Conservation (phyloP, 441 rosid species). For the Eutrema salsugineum region DNA sequence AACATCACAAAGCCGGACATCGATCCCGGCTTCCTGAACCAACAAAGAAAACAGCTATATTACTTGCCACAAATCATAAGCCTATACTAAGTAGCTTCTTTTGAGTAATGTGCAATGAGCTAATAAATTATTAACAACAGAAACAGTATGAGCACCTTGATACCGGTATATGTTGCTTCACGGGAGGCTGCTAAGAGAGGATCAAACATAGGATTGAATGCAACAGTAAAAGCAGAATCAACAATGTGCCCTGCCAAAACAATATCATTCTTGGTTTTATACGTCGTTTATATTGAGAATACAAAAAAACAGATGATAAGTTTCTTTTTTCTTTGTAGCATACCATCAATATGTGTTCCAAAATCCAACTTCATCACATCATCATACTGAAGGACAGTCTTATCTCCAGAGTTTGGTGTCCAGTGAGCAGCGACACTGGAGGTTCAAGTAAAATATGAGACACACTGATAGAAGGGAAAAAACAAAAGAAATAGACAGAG, state of each 20-base stretch:
- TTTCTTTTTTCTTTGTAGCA: background rate
- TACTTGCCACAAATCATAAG: background rate
- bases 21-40: conserved; percentile 77
- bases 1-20: conserved; percentile 86
- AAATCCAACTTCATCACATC: conserved; percentile 94
- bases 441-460: background rate
- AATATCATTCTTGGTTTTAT: conserved; percentile 5
- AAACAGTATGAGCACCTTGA: conserved; percentile 47
- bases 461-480: background rate
- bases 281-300: background rate
- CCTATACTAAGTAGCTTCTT: background rate
- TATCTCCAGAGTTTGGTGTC: conserved; percentile 92
- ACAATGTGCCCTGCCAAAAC: conserved; percentile 63
- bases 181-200: conserved; percentile 85
- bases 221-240: conserved; percentile 87
- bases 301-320: background rate
- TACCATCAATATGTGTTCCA: conserved; percentile 91
- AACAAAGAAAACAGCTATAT: background rate
- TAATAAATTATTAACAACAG: background rate
- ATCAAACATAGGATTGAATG: conserved; percentile 84
- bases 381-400: conserved; percentile 88
- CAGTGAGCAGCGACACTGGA: conserved; percentile 88
- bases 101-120: background rate
- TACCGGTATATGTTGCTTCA: conserved; percentile 84
- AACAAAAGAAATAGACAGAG: background rate